These are phyloP conservation scores for Lipomyces mesembrius DNA, from an alignment of 805 yeast genomes.

Conservation along the genomic window DNA sequence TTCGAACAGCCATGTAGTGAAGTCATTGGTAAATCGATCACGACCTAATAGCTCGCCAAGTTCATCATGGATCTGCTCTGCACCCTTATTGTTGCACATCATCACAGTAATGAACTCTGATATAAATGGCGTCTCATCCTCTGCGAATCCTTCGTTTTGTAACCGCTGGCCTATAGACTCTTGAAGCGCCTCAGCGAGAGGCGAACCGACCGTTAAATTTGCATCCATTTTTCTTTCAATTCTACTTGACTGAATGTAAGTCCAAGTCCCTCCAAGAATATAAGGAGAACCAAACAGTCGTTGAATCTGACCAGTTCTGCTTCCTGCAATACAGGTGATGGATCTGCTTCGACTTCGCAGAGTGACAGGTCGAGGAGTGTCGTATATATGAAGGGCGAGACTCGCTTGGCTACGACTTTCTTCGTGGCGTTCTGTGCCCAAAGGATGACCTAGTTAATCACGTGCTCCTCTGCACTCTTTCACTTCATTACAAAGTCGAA, in stretches of 20 bases:
- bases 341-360: not conserved
- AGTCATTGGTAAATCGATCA: conserved; percentile 37
- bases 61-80: conserved; percentile 39
- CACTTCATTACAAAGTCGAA: too few species aligned
- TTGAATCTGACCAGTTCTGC: not conserved
- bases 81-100: conserved; percentile 40
- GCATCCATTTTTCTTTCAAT: conserved; percentile 5
- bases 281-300: not conserved
- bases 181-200: conserved; percentile 37
- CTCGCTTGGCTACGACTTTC: not conserved
- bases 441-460: not conserved
- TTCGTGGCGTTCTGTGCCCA: not conserved
- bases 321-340: not conserved
- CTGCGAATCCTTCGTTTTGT: conserved; percentile 37
- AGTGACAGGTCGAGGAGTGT: too few species aligned
- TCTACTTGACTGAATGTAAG: not conserved
- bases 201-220: conserved; percentile 24
- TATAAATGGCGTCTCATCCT: conserved; percentile 41
- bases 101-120: conserved; percentile 42
- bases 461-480: not conserved
- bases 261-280: not conserved
- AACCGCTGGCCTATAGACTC: conserved; percentile 33
- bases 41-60: conserved; percentile 40
- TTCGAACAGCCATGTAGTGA: conserved; percentile 40
- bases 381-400: not conserved